Evolutionary conservation across 2,329 filamentous ascomycete species (phyloP).

Genomic region (Penicillium concentricum): DNA sequence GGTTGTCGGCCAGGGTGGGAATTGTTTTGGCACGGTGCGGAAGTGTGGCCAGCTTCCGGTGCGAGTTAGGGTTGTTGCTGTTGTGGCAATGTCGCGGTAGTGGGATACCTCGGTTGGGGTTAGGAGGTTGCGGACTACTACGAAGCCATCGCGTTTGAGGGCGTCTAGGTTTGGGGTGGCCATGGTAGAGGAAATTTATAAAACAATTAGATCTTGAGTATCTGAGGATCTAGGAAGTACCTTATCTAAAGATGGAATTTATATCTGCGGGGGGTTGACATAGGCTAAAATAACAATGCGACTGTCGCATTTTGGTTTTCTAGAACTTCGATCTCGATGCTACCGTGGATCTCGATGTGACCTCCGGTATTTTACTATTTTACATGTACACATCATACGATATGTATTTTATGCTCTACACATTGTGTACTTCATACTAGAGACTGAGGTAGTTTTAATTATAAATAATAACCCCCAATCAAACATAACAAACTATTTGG

Average conservation of each 20-base stretch:
- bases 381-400: no score
- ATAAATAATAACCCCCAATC: not conserved
- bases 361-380: not conserved
- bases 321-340: slow-evolving; percentile 4
- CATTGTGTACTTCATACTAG: no score
- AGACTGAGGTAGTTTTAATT: not conserved
- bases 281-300: not conserved
- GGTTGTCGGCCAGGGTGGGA: slow-evolving; percentile 75
- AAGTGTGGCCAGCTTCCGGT: slow-evolving; percentile 76
- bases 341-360: slow-evolving; percentile 21
- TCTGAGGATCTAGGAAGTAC: not conserved
- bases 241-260: not conserved
- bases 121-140: slow-evolving; percentile 67
- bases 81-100: slow-evolving; percentile 60
- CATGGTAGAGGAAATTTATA: slow-evolving; percentile 5
- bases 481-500: not conserved
- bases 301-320: not conserved
- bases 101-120: slow-evolving; percentile 53
- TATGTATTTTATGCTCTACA: no score
- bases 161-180: slow-evolving; percentile 47
- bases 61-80: slow-evolving; percentile 62
- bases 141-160: slow-evolving; percentile 72
- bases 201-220: not conserved
- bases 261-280: slow-evolving; percentile 7
- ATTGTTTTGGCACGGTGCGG: slow-evolving; percentile 83